phyloP scores from a whole-genome alignment of 75 land plant genomes.

The Pinus tabuliformis region DNA sequence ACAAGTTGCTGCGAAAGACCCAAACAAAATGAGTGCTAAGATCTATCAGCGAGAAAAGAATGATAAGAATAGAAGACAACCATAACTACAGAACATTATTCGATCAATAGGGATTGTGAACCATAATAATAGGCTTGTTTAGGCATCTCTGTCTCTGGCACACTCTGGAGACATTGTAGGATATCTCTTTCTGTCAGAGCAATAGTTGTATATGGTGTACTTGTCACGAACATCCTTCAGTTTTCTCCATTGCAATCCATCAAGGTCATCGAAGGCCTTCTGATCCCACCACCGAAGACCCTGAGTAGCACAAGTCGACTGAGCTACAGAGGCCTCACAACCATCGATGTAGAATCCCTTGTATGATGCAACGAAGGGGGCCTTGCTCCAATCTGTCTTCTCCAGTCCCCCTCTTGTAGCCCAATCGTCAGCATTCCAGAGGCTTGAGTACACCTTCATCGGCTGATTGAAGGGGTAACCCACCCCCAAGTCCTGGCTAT shows the following conservation, averaged over 20 bases:
- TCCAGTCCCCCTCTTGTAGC: constrained; percentile 55
- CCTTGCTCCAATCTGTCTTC: constrained; percentile 47
- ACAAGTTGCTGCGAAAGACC: too few species aligned
- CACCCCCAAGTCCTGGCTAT: constrained; percentile 47
- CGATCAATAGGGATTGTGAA: too few species aligned
- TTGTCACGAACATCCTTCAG: constrained; percentile 27
- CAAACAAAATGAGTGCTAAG: too few species aligned
- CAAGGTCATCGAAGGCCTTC: constrained; percentile 44
- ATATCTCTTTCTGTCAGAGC: constrained; percentile 36
- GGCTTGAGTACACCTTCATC: constrained; percentile 56
- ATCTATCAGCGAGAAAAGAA: too few species aligned
- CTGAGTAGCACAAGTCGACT: constrained; percentile 34
- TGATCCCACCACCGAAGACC: constrained; percentile 55
- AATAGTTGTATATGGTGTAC: constrained; percentile 62
- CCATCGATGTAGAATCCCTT: constrained; percentile 44
- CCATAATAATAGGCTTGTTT: neutral
- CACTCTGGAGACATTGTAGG: constrained; percentile 35
- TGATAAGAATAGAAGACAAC: too few species aligned
- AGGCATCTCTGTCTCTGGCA: constrained; percentile 13
- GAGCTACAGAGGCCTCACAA: constrained; percentile 34
- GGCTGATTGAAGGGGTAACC: constrained; percentile 46
- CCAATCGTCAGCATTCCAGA: constrained; percentile 72
- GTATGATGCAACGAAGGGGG: constrained; percentile 42
- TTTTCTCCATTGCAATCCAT: constrained; percentile 26
- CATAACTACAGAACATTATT: too few species aligned